phyloP scores from a whole-genome alignment of 495 filamentous ascomycete species.

The Trichoderma reesei region DNA sequence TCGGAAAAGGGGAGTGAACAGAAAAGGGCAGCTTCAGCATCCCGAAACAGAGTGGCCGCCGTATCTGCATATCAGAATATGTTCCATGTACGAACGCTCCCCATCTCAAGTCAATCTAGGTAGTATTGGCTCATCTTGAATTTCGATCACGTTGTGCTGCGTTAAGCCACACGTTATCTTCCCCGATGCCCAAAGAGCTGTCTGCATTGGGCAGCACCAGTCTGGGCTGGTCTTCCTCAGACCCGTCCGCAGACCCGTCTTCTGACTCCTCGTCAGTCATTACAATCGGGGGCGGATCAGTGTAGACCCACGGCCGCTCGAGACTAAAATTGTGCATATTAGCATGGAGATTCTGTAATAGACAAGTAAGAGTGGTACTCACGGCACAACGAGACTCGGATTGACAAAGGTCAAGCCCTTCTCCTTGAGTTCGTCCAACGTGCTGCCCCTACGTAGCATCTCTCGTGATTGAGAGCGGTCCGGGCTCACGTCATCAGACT shows the following conservation, averaged over 20 bases:
- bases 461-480: conserved; percentile 14
- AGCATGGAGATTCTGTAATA: conserved; percentile 10
- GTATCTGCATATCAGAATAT: neutral
- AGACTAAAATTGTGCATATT: conserved; percentile 22
- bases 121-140: neutral
- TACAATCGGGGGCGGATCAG: conserved; percentile 34
- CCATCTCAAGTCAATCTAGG: neutral
- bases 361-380: conserved; percentile 23
- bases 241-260: conserved; percentile 13
- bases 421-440: conserved; percentile 58
- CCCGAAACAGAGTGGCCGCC: neutral
- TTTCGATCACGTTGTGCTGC: conserved; percentile 11
- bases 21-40: neutral
- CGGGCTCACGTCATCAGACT: conserved; percentile 22
- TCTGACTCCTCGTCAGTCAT: conserved; percentile 14
- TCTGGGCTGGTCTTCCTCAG: conserved; percentile 11
- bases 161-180: conserved; percentile 47
- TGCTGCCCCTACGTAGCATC: conserved; percentile 33
- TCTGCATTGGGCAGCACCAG: conserved; percentile 17
- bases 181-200: conserved; percentile 44
- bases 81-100: neutral
- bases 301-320: conserved; percentile 44
- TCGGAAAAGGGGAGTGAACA: neutral
- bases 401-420: conserved; percentile 60
- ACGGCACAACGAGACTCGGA: conserved; percentile 59